These are phyloP conservation scores for Sporothrix variecibatus DNA, from an alignment of 2,329 filamentous ascomycete species.

Conservation along the genomic window DNA sequence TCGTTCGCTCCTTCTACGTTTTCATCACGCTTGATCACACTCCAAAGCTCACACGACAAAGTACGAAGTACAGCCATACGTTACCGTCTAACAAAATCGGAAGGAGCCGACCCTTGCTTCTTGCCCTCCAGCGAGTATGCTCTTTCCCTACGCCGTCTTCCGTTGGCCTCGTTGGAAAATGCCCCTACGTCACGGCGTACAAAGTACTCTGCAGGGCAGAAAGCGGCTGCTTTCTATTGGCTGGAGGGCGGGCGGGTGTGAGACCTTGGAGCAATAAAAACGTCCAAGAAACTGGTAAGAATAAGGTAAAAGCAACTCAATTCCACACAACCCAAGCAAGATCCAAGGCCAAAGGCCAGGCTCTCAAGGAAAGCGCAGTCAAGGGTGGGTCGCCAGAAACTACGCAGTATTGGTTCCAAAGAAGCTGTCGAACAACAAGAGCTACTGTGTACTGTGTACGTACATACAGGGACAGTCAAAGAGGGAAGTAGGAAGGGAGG, in stretches of 20 bases:
- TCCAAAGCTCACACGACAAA: background rate
- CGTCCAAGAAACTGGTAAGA: slow-evolving; percentile 15
- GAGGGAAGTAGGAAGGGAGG: background rate
- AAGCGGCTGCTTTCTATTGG: slow-evolving; percentile 3
- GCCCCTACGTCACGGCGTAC: background rate
- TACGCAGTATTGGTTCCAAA: background rate
- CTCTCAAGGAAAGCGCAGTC: background rate
- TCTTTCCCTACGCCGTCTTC: background rate
- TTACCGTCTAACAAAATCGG: background rate
- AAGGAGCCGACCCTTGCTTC: slow-evolving; percentile 20
- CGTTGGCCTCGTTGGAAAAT: background rate
- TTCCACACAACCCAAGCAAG: background rate
- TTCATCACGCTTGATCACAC: background rate
- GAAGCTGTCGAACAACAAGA: background rate
- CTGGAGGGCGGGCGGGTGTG: background rate
- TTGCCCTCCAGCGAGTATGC: background rate
- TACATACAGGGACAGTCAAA: background rate
- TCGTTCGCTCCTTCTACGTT: slow-evolving; percentile 4
- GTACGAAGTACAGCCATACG: background rate
- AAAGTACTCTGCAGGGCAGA: background rate
- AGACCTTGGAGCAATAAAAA: slow-evolving; percentile 17
- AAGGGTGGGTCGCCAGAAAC: background rate
- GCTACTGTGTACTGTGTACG: background rate
- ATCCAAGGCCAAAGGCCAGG: background rate
- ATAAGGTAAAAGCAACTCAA: slow-evolving; percentile 14